Conservation (phyloP, 345 rosid species). For the Gossypium longicalyx region DNA sequence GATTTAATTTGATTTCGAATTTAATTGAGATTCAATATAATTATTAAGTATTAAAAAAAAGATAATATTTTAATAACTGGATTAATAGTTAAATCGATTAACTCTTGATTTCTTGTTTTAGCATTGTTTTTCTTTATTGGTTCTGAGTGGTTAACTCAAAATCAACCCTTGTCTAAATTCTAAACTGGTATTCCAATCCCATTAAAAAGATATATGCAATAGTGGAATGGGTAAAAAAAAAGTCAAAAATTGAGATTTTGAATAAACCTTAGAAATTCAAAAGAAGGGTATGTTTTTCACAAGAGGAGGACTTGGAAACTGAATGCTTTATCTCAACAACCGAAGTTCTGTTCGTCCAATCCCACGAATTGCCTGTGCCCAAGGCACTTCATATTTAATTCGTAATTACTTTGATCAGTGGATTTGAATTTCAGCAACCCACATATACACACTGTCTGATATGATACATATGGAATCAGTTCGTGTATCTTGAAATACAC, state of each 20-base stretch:
- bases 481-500: background rate
- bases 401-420: background rate
- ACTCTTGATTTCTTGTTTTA: accelerated
- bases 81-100: too few species aligned
- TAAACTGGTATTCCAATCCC: too few species aligned
- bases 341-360: background rate
- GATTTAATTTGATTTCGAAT: too few species aligned
- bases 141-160: too few species aligned
- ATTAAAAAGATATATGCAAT: too few species aligned
- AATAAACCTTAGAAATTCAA: background rate
- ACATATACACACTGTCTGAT: background rate
- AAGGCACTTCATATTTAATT: background rate
- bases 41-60: too few species aligned
- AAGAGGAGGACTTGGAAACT: background rate
- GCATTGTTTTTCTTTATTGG: too few species aligned
- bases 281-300: background rate
- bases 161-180: too few species aligned
- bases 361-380: background rate
- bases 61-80: too few species aligned
- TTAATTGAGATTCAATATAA: too few species aligned
- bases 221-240: background rate
- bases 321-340: background rate
- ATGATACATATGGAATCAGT: background rate
- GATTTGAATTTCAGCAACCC: background rate
- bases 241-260: background rate